These are phyloP conservation scores for Agrocybe pediades DNA, from an alignment of 768 basidiomycete species.

Conservation along the genomic window DNA sequence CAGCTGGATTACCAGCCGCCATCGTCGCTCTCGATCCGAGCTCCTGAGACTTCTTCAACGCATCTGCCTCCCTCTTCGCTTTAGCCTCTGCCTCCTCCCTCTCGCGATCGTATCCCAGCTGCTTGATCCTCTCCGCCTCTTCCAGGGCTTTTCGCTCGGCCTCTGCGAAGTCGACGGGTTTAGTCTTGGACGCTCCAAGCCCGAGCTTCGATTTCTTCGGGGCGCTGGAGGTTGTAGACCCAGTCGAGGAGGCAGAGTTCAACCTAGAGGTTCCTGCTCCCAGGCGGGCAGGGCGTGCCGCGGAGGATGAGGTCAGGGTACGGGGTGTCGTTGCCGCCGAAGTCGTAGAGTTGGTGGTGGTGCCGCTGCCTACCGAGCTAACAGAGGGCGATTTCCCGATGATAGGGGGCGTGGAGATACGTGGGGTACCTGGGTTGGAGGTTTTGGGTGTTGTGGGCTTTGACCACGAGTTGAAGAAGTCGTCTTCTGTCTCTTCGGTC, in stretches of 20 bases:
- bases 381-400: slow-evolving; percentile 54
- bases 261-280: slow-evolving; percentile 40
- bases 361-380: slow-evolving; percentile 30
- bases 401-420: slow-evolving; percentile 54
- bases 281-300: slow-evolving; percentile 47
- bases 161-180: slow-evolving; percentile 90
- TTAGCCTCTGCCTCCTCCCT: slow-evolving; percentile 84
- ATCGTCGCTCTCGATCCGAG: slow-evolving; percentile 35
- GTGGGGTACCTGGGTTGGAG: slow-evolving; percentile 51
- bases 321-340: slow-evolving; percentile 36
- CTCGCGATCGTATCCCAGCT: slow-evolving; percentile 88
- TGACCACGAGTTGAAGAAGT: slow-evolving; percentile 98
- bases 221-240: slow-evolving; percentile 33
- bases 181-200: slow-evolving; percentile 87
- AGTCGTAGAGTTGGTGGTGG: slow-evolving; percentile 44
- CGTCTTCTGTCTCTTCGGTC: slow-evolving; percentile 66
- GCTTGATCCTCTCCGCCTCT: slow-evolving; percentile 90
- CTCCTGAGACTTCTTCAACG: slow-evolving; percentile 39
- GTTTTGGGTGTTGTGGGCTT: slow-evolving; percentile 70
- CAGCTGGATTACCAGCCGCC: slow-evolving; percentile 25
- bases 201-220: slow-evolving; percentile 74
- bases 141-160: slow-evolving; percentile 89
- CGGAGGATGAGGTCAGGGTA: slow-evolving; percentile 66
- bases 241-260: slow-evolving; percentile 36
- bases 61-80: slow-evolving; percentile 62